phyloP scores from a whole-genome alignment of 805 yeast genomes.

The Yamadazyma akitaensis region DNA sequence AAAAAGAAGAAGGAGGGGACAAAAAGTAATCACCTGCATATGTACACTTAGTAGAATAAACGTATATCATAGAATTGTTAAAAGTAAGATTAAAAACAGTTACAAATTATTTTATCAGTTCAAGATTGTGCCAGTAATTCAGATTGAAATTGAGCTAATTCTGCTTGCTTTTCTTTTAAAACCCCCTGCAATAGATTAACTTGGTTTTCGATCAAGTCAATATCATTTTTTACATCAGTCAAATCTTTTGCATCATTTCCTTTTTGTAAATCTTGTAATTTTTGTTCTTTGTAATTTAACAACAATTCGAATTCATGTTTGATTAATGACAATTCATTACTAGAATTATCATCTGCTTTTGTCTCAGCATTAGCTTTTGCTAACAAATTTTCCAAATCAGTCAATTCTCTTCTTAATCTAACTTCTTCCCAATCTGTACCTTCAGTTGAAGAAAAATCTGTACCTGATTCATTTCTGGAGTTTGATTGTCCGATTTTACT shows the following conservation, averaged over 20 bases:
- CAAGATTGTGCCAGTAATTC: conserved; percentile 21
- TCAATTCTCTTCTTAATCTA: conserved; percentile 71
- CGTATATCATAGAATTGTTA: not conserved
- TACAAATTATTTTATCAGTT: not conserved
- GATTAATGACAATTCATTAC: conserved; percentile 25
- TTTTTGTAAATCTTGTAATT: conserved; percentile 30
- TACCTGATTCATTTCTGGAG: conserved; percentile 43
- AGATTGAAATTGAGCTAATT: conserved; percentile 48
- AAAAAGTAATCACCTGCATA: conserved; percentile 23
- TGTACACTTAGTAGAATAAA: conserved; percentile 1
- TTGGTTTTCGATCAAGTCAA: conserved; percentile 73
- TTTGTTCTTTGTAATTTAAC: conserved; percentile 69
- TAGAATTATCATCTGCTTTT: conserved; percentile 18
- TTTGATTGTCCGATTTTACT: conserved; percentile 53
- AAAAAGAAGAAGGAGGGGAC: conserved; percentile 31
- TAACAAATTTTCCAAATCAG: conserved; percentile 68
- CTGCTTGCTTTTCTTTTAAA: conserved; percentile 55
- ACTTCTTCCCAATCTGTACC: conserved; percentile 95
- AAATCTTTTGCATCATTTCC: conserved; percentile 31
- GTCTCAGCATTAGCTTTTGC: conserved; percentile 41
- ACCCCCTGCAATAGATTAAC: conserved; percentile 70
- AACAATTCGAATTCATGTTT: conserved; percentile 77
- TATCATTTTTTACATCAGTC: conserved; percentile 55
- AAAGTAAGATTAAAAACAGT: not conserved
- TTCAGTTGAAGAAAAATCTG: conserved; percentile 67